Evolutionary conservation across 495 filamentous ascomycete species (phyloP).

Genomic region (Arthonia radiata): DNA sequence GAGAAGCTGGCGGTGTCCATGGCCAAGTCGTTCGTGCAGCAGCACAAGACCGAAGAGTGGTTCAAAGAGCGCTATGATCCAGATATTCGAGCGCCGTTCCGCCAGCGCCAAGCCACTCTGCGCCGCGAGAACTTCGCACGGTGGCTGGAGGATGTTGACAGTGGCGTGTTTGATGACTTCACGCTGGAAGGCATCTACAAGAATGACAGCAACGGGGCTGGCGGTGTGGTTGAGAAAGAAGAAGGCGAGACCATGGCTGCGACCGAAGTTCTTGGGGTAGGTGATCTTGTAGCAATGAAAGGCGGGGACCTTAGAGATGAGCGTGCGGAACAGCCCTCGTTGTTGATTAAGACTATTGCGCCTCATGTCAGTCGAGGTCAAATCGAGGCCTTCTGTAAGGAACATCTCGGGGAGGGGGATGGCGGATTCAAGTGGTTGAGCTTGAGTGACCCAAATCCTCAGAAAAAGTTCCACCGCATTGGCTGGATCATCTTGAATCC

Average conservation of each 20-base stretch:
- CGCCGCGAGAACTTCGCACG: conserved; percentile 47
- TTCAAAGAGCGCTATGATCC: conserved; percentile 88
- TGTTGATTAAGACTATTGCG: conserved; percentile 95
- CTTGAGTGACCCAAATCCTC: conserved; percentile 84
- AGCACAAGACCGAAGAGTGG: conserved; percentile 88
- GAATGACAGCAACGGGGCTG: conserved; percentile 67
- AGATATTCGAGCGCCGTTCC: conserved; percentile 46
- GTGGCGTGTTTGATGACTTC: conserved; percentile 75
- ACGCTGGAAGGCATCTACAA: conserved; percentile 90
- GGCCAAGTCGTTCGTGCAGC: conserved; percentile 64
- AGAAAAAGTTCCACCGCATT: conserved; percentile 92
- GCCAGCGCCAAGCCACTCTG: conserved; percentile 43
- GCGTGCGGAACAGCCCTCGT: conserved; percentile 55
- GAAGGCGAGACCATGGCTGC: conserved; percentile 77
- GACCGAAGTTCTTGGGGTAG: conserved; percentile 77
- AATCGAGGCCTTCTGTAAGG: conserved; percentile 75
- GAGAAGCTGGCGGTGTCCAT: conserved; percentile 81
- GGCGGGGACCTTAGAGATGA: conserved; percentile 70
- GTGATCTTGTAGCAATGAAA: conserved; percentile 57
- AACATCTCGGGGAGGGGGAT: conserved; percentile 64
- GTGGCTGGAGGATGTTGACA: conserved; percentile 65
- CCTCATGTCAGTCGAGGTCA: conserved; percentile 88
- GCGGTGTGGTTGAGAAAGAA: conserved; percentile 75
- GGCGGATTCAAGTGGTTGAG: conserved; percentile 82
- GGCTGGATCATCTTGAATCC: conserved; percentile 94